Conservation (phyloP, 2,329 filamentous ascomycete genomes). For the Arthrobotrys sinensis region DNA sequence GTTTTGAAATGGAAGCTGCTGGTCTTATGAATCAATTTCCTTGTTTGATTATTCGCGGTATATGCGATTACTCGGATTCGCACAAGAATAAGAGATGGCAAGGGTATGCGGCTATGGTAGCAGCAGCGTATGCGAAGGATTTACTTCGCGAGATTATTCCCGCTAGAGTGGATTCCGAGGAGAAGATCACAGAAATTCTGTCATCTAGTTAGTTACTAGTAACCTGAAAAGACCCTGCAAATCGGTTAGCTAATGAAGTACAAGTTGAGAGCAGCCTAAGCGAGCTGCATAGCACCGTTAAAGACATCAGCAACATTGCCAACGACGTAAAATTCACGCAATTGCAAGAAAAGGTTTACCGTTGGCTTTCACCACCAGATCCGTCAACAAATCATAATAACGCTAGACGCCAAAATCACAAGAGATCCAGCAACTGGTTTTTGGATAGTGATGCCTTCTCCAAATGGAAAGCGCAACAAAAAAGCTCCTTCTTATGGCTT, state of each 20-base stretch:
- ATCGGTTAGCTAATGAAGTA: too few species aligned
- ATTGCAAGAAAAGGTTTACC: not conserved
- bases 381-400: slow-evolving; percentile 1
- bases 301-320: too few species aligned
- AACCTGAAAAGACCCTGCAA: too few species aligned
- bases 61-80: slow-evolving; percentile 32
- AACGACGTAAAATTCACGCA: too few species aligned
- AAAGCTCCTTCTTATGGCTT: slow-evolving; percentile 67
- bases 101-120: slow-evolving; percentile 17
- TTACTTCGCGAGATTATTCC: too few species aligned
- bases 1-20: slow-evolving; percentile 28
- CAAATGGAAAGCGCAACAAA: slow-evolving; percentile 65
- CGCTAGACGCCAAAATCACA: not conserved
- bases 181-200: too few species aligned
- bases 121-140: slow-evolving; percentile 17
- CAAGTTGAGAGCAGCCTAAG: too few species aligned
- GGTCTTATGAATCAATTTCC: slow-evolving; percentile 32
- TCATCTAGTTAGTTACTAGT: too few species aligned
- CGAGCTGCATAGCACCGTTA: too few species aligned
- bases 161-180: too few species aligned
- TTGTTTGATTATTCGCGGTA: slow-evolving; percentile 10
- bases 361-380: slow-evolving; percentile 24
- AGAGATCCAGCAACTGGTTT: slow-evolving; percentile 64
- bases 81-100: slow-evolving; percentile 26
- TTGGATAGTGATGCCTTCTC: slow-evolving; percentile 64